Conservation (phyloP, 2,329 filamentous ascomycete species). For the Amauroascus verrucosus region DNA sequence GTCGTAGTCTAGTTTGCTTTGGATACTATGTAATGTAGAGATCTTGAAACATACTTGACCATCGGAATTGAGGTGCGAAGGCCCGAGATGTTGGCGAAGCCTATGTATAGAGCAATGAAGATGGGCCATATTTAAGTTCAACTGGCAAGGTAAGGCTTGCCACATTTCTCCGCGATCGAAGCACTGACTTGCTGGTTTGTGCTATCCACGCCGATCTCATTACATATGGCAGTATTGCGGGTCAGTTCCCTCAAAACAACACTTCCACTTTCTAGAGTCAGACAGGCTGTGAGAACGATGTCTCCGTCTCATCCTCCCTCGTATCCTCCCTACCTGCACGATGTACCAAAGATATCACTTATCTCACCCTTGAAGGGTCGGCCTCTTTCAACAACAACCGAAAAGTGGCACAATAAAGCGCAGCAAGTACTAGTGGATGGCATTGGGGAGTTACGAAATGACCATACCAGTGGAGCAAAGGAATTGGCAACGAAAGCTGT, state of each 20-base stretch:
- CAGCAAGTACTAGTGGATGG: constrained; percentile 39
- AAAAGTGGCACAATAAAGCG: constrained; percentile 24
- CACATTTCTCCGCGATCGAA: not conserved
- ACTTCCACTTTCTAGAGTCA: not conserved
- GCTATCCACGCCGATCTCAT: not conserved
- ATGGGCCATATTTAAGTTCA: too few relatives aligned
- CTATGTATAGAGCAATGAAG: too few relatives aligned
- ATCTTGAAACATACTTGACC: too few relatives aligned
- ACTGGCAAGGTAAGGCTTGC: not conserved
- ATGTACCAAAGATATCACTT: not conserved
- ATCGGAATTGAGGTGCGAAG: too few relatives aligned
- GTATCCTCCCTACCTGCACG: not conserved
- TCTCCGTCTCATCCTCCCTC: not conserved
- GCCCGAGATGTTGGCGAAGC: too few relatives aligned
- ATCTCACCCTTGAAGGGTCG: not conserved
- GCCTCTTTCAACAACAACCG: not conserved
- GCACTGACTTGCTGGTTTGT: too few relatives aligned
- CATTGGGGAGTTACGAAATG: constrained; percentile 42
- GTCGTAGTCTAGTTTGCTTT: too few relatives aligned
- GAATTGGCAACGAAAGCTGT: constrained; percentile 49
- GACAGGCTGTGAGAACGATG: not conserved
- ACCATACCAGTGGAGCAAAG: constrained; percentile 51
- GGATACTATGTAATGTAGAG: too few relatives aligned
- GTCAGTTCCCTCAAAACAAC: not conserved
- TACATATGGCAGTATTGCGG: not conserved